Percentiles rank a stretch among this genome's conserved stretches.
Conservation (phyloP, 2,329 filamentous ascomycete species). For the Ophiostoma piceae region DNA sequence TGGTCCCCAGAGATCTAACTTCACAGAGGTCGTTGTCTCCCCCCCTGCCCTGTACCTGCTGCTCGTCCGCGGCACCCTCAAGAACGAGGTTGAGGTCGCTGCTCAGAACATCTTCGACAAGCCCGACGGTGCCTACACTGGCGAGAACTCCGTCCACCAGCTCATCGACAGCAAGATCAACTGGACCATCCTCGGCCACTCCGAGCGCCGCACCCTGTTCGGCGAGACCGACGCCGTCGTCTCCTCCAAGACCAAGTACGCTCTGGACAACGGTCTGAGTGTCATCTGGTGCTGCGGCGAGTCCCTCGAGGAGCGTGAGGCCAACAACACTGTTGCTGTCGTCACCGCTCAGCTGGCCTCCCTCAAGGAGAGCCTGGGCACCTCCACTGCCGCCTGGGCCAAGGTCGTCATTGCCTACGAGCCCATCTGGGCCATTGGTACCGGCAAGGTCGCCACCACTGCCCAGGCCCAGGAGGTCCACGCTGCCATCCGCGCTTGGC, state of each 20-base stretch:
- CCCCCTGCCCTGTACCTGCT: slow-evolving; percentile 88
- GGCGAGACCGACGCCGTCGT: slow-evolving; percentile 81
- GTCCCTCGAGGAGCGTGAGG: slow-evolving; percentile 87
- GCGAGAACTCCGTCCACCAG: slow-evolving; percentile 89
- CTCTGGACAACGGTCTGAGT: slow-evolving; percentile 75
- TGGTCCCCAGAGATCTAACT: neutral
- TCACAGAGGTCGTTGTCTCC: slow-evolving; percentile 84
- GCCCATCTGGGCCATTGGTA: slow-evolving; percentile 95
- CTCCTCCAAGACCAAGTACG: slow-evolving; percentile 89
- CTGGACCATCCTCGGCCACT: slow-evolving; percentile 92
- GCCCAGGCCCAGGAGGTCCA: slow-evolving; percentile 93
- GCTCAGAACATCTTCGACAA: slow-evolving; percentile 98
- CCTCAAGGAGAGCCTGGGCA: slow-evolving; percentile 60
- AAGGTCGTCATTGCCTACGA: slow-evolving; percentile 97
- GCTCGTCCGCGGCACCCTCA: slow-evolving; percentile 73
- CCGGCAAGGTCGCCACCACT: slow-evolving; percentile 84
- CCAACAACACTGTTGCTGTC: slow-evolving; percentile 75
- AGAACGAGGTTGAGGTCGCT: slow-evolving; percentile 73
- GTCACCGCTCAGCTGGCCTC: slow-evolving; percentile 81
- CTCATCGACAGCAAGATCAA: slow-evolving; percentile 81
- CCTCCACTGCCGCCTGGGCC: slow-evolving; percentile 63
- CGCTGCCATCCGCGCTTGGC: slow-evolving; percentile 84
- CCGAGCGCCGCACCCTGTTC: slow-evolving; percentile 85
- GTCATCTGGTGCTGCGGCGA: slow-evolving; percentile 98
- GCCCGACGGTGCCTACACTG: slow-evolving; percentile 94